phyloP scores from a whole-genome alignment of 495 filamentous ascomycete species.

The Stereocaulon alpinum region DNA sequence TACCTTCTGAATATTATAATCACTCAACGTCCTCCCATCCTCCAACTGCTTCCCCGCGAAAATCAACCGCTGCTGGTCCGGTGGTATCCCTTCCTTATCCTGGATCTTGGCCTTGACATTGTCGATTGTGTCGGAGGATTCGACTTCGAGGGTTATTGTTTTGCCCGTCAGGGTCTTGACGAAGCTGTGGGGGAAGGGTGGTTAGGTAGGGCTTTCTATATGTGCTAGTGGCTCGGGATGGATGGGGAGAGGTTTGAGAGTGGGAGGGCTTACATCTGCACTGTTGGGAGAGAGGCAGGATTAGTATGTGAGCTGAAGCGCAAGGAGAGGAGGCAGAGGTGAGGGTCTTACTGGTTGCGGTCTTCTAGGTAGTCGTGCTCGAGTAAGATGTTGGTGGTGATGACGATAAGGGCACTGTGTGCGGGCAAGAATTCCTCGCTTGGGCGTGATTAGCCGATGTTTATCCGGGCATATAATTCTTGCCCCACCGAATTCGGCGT shows the following conservation, averaged over 20 bases:
- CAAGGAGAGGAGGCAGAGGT: neutral
- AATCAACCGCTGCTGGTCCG: slow-evolving; percentile 98
- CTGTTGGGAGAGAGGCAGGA: slow-evolving; percentile 32
- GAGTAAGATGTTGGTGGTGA: neutral
- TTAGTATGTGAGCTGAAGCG: slow-evolving; percentile 22
- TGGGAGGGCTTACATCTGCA: slow-evolving; percentile 70
- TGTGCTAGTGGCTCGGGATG: too few species aligned
- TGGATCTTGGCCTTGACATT: slow-evolving; percentile 96
- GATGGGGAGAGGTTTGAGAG: too few species aligned
- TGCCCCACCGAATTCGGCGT: neutral
- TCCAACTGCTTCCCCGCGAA: slow-evolving; percentile 99
- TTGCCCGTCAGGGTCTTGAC: slow-evolving; percentile 97
- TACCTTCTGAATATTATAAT: slow-evolving; percentile 99
- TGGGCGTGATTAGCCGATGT: neutral
- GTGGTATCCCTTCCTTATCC: slow-evolving; percentile 99
- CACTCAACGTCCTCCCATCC: slow-evolving; percentile 94
- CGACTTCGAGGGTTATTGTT: slow-evolving; percentile 99
- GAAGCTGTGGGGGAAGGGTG: slow-evolving; percentile 49
- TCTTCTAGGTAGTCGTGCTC: slow-evolving; percentile 34
- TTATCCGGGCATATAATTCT: neutral
- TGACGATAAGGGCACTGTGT: neutral
- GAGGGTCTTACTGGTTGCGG: slow-evolving; percentile 49
- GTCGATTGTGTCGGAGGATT: slow-evolving; percentile 98
- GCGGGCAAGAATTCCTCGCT: slow-evolving; percentile 4
- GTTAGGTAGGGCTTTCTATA: too few species aligned